Evolutionary conservation across 805 yeast species (phyloP).

Genomic region (Teunomyces barrocoloradensis): DNA sequence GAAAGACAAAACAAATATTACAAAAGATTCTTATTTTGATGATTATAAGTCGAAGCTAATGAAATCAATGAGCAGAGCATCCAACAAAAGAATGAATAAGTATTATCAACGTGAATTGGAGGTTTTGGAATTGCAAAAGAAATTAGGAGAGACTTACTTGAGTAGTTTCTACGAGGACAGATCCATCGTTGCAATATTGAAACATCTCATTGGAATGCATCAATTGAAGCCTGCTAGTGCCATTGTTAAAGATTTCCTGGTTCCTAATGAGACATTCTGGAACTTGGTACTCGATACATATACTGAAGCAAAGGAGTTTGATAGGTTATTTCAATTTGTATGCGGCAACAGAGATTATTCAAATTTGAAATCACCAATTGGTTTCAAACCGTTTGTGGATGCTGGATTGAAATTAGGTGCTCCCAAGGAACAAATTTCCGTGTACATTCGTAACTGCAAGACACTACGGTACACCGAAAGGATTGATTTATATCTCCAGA

Average conservation of each 20-base stretch:
- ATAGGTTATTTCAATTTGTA: conserved; percentile 45
- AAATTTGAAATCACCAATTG: conserved; percentile 64
- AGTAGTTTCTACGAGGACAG: conserved; percentile 25
- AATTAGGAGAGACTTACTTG: conserved; percentile 33
- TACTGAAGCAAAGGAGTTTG: conserved; percentile 50
- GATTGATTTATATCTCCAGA: conserved; percentile 49
- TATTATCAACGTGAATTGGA: conserved; percentile 28
- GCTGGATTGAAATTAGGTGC: conserved; percentile 50
- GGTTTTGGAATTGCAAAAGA: conserved; percentile 30
- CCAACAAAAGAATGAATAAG: conserved; percentile 18
- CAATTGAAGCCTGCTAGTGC: conserved; percentile 51
- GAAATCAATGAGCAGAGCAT: conserved; percentile 18
- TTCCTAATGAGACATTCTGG: conserved; percentile 57
- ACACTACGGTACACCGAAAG: conserved; percentile 44
- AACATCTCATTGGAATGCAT: conserved; percentile 32
- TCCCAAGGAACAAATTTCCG: conserved; percentile 56
- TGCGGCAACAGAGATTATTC: conserved; percentile 31
- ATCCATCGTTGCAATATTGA: conserved; percentile 25
- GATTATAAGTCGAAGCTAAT: conserved; percentile 23
- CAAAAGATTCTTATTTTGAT: conserved; percentile 18
- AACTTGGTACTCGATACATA: conserved; percentile 50
- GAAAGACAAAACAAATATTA: conserved; percentile 11
- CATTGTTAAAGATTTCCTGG: conserved; percentile 50
- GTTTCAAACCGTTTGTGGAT: conserved; percentile 62
- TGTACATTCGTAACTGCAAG: conserved; percentile 54